A percentile compares a stretch with the other conserved stretches of the same genome.
These are phyloP conservation scores for Nicotiana otophora DNA, from an alignment of 257 asterid genomes.

Conservation along the genomic window DNA sequence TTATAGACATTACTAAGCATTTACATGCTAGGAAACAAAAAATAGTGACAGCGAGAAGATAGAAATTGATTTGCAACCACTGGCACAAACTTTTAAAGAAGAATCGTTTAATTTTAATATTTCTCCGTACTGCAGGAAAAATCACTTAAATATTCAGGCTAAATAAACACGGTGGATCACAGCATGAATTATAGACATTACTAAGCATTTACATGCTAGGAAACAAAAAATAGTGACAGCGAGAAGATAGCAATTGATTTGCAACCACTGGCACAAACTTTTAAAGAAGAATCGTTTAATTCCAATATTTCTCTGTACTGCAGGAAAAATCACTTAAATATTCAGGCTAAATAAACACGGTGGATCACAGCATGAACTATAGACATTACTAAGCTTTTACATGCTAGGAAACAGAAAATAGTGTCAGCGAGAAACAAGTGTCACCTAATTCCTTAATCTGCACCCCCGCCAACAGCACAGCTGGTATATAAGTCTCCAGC, in stretches of 20 bases:
- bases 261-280: neutral
- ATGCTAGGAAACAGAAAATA: neutral
- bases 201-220: too few relatives aligned
- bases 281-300: neutral
- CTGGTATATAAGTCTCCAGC: slow-evolving; percentile 81
- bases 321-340: neutral
- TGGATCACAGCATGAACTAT: neutral
- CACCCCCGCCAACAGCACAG: slow-evolving; percentile 75
- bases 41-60: too few relatives aligned
- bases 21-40: too few relatives aligned
- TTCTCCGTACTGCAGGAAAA: too few relatives aligned
- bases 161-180: too few relatives aligned
- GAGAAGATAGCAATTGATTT: neutral
- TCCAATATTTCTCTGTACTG: neutral
- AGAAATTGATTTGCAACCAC: too few relatives aligned
- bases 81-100: too few relatives aligned
- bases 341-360: neutral
- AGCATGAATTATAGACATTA: too few relatives aligned
- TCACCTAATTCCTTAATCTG: slow-evolving; percentile 92
- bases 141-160: too few relatives aligned
- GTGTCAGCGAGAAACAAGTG: neutral
- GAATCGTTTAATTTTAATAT: too few relatives aligned
- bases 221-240: too few relatives aligned
- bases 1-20: too few relatives aligned
- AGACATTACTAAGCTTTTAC: neutral